These are phyloP conservation scores for Vishniacozyma victoriae DNA, from an alignment of 768 basidiomycete species.

Conservation along the genomic window DNA sequence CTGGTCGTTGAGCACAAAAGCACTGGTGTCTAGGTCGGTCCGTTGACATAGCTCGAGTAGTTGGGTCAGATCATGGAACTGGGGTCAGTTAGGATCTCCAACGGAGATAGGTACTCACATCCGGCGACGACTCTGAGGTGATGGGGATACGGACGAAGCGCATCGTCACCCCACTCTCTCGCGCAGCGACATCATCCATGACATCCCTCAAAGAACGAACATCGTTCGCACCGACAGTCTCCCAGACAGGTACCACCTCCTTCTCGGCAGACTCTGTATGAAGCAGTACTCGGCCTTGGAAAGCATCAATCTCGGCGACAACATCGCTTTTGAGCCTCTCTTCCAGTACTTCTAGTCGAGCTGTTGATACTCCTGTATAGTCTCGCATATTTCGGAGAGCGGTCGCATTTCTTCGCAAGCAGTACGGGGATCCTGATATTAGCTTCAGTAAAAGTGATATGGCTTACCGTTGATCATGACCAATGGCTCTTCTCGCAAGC, in stretches of 20 bases:
- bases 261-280: conserved; percentile 86
- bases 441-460: not conserved
- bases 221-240: conserved; percentile 66
- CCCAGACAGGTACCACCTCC: conserved; percentile 88
- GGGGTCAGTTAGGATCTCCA: conserved; percentile 4
- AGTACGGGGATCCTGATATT: conserved; percentile 55
- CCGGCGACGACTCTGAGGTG: conserved; percentile 67
- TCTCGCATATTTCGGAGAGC: conserved; percentile 82
- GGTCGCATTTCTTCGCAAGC: conserved; percentile 71
- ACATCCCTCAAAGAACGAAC: conserved; percentile 81
- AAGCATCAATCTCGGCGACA: conserved; percentile 68
- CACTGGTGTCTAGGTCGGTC: conserved; percentile 59
- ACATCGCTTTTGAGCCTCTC: conserved; percentile 85
- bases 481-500: conserved; percentile 63
- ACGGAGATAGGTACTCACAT: conserved; percentile 35
- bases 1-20: conserved; percentile 89
- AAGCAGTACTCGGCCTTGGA: conserved; percentile 77
- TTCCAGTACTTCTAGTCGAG: conserved; percentile 81
- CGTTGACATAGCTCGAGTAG: conserved; percentile 71
- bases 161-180: conserved; percentile 56
- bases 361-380: conserved; percentile 89
- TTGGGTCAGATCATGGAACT: conserved; percentile 44
- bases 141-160: conserved; percentile 82
- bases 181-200: conserved; percentile 54
- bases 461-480: conserved; percentile 75